Evolutionary conservation across 257 asterid species (phyloP).

Genomic region (Solanum chaucha): DNA sequence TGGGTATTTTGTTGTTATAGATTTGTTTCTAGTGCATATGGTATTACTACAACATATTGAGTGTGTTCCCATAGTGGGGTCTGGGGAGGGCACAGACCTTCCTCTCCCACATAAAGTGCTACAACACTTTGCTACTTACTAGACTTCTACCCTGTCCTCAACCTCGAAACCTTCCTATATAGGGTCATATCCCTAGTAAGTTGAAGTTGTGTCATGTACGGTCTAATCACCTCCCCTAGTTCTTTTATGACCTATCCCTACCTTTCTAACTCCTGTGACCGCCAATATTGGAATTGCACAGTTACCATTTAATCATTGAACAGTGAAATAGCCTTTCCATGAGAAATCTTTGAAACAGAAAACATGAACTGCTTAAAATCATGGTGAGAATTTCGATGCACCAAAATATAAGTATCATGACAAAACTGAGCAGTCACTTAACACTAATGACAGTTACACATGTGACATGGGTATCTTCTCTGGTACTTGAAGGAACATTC

Average conservation of each 20-base stretch:
- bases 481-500: neutral
- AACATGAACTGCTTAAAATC: neutral
- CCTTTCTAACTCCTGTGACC: neutral
- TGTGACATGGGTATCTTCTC: neutral
- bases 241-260: neutral
- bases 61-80: neutral
- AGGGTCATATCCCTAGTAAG: neutral
- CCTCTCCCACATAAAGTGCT: neutral
- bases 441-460: neutral
- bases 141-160: neutral
- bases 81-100: neutral
- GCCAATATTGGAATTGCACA: neutral
- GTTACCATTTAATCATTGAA: neutral
- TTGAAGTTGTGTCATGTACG: neutral
- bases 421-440: neutral
- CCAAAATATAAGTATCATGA: neutral
- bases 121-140: neutral
- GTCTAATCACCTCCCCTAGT: neutral
- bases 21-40: neutral
- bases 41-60: neutral
- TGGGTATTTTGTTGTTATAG: neutral
- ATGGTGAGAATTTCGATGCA: neutral
- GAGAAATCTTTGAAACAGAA: neutral
- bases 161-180: neutral
- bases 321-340: neutral